Percentiles rank a stretch among this genome's conserved stretches.
phyloP scores from a whole-genome alignment of 768 basidiomycete genomes.

The Suillus fuscotomentosus region DNA sequence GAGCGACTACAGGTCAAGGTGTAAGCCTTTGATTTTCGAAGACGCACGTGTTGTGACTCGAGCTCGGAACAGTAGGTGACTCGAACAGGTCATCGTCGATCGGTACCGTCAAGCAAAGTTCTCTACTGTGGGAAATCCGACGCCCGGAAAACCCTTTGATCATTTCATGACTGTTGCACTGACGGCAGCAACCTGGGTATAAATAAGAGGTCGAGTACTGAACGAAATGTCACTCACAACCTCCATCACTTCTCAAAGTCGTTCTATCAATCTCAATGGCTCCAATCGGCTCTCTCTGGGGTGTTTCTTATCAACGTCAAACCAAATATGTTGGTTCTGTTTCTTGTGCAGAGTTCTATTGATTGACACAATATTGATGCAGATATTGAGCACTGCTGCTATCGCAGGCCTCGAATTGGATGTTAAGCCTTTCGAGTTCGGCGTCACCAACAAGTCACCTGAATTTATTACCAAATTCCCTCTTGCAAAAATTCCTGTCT shows the following conservation, averaged over 20 bases:
- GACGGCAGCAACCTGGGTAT: not conserved
- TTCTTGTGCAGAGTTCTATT: not conserved
- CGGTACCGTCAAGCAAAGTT: not conserved
- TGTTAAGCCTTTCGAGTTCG: constrained; percentile 18
- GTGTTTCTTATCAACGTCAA: constrained; percentile 23
- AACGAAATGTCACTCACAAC: not conserved
- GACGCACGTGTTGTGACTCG: not conserved
- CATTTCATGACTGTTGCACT: not conserved
- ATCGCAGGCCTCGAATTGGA: constrained; percentile 28
- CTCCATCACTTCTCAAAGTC: not conserved
- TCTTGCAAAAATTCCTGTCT: constrained; percentile 26
- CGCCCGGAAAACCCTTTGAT: not conserved
- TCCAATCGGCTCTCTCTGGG: constrained; percentile 29
- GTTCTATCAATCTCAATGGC: constrained; percentile 14
- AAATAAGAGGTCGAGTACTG: not conserved
- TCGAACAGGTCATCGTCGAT: not conserved
- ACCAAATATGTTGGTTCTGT: constrained; percentile 23
- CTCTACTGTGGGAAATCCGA: not conserved
- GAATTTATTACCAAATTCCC: constrained; percentile 31
- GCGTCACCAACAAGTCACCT: constrained; percentile 23
- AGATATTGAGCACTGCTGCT: constrained; percentile 29
- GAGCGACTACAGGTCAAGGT: not conserved
- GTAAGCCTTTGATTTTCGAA: not conserved
- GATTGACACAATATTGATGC: not conserved
- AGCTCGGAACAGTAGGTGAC: not conserved